Conservation (phyloP, 2,329 filamentous ascomycete genomes). For the Claviceps spartinae region DNA sequence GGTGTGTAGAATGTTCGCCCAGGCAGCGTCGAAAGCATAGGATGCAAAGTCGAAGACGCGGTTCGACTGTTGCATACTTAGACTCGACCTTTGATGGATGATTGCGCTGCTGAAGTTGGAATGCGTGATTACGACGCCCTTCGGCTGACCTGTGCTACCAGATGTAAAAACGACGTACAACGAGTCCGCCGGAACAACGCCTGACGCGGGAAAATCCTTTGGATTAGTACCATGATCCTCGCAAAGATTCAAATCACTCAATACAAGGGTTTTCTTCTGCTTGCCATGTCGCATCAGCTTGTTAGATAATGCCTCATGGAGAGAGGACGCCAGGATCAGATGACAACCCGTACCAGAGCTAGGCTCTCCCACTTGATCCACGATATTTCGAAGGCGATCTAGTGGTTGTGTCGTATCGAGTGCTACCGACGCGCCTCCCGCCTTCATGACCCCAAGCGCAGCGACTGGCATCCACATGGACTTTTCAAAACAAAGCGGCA, state of each 20-base stretch:
- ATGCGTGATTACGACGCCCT: neutral
- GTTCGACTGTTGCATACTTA: conserved; percentile 7
- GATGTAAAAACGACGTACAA: neutral
- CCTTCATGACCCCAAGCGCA: conserved; percentile 33
- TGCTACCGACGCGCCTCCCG: conserved; percentile 30
- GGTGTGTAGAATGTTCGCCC: too few species aligned
- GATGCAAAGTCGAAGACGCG: conserved; percentile 18
- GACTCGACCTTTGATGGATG: conserved; percentile 19
- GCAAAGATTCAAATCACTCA: neutral
- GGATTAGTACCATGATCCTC: too few species aligned
- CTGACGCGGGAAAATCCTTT: too few species aligned
- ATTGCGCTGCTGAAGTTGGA: neutral
- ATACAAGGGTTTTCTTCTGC: neutral
- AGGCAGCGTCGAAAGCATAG: neutral
- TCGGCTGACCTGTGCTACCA: neutral
- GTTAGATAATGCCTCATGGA: neutral
- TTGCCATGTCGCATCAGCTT: neutral
- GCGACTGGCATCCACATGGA: conserved; percentile 32
- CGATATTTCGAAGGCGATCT: conserved; percentile 21
- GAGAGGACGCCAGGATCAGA: neutral
- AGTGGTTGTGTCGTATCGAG: conserved; percentile 33
- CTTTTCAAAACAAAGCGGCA: conserved; percentile 38
- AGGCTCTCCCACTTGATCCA: neutral
- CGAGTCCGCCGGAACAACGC: neutral
- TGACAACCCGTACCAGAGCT: too few species aligned